Conservation (phyloP, 2,329 filamentous ascomycete genomes). For the Xylaria digitata region DNA sequence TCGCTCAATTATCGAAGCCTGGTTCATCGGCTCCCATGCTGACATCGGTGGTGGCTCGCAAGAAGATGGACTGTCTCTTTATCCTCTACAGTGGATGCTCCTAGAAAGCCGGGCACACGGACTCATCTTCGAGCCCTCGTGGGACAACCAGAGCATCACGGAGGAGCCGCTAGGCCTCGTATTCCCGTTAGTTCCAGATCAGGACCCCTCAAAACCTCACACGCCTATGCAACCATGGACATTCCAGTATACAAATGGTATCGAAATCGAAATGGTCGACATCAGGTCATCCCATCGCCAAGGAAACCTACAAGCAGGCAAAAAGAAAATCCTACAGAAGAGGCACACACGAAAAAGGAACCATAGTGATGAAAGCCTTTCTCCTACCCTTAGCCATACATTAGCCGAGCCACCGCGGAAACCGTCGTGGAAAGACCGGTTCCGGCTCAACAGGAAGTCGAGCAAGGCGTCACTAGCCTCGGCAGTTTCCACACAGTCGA, state of each 20-base stretch:
- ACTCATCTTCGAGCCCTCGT: slow-evolving; percentile 44
- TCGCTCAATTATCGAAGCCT: slow-evolving; percentile 52
- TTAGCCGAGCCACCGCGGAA: slow-evolving; percentile 22
- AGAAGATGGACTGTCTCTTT: slow-evolving; percentile 54
- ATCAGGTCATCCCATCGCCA: slow-evolving; percentile 41
- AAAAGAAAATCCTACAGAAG: slow-evolving; percentile 37
- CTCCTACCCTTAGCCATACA: slow-evolving; percentile 10
- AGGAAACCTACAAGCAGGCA: slow-evolving; percentile 40
- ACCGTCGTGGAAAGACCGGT: slow-evolving; percentile 33
- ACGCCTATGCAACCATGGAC: slow-evolving; percentile 37
- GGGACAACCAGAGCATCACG: slow-evolving; percentile 31
- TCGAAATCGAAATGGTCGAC: slow-evolving; percentile 43
- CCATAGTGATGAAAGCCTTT: slow-evolving; percentile 16
- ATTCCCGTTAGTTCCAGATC: slow-evolving; percentile 32
- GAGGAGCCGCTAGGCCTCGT: slow-evolving; percentile 41
- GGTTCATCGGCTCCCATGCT: slow-evolving; percentile 54
- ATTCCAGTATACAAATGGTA: slow-evolving; percentile 42
- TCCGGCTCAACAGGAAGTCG: slow-evolving; percentile 32
- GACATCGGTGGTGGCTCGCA: slow-evolving; percentile 53
- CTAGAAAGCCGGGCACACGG: slow-evolving; percentile 50
- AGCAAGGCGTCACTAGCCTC: slow-evolving; percentile 55
- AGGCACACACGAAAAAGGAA: slow-evolving; percentile 24
- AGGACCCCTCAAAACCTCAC: slow-evolving; percentile 30
- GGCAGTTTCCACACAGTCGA: slow-evolving; percentile 60
- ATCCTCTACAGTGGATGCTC: slow-evolving; percentile 57